Evolutionary conservation across 306 rosid genomes (phyloP).

Genomic region (Ormosia semicastrata): DNA sequence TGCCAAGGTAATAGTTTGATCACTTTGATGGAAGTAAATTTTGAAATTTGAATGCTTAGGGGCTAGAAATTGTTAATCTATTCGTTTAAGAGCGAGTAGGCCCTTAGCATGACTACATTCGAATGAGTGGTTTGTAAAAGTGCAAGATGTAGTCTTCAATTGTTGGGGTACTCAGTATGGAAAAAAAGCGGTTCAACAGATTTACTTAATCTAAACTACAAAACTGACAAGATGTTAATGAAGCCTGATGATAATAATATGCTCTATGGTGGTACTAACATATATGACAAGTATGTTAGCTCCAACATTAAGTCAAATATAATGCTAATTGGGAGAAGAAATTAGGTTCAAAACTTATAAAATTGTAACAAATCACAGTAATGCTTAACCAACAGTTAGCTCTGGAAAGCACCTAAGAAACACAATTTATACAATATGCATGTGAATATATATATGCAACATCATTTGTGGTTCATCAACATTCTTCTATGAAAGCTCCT

Average conservation of each 20-base stretch:
- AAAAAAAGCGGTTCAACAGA: neutral
- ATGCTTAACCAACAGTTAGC: conserved; percentile 5
- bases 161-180: neutral
- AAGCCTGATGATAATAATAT: neutral
- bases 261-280: neutral
- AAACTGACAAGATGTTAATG: neutral
- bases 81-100: neutral
- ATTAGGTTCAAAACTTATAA: conserved; percentile 6
- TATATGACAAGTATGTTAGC: neutral
- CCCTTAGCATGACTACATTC: neutral
- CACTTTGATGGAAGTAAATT: too few relatives aligned
- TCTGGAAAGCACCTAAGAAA: conserved; percentile 7
- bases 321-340: neutral
- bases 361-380: neutral
- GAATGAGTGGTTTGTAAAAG: neutral
- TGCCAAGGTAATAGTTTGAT: neutral
- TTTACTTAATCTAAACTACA: neutral
- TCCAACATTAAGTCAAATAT: neutral
- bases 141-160: neutral
- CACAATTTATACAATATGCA: conserved; percentile 6
- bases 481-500: conserved; percentile 3
- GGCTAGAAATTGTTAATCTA: neutral
- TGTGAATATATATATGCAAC: neutral
- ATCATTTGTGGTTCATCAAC: conserved; percentile 23
- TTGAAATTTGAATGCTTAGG: neutral